These are phyloP conservation scores for Noccaea bulbosa DNA, from an alignment of 345 rosid genomes.

Conservation along the genomic window DNA sequence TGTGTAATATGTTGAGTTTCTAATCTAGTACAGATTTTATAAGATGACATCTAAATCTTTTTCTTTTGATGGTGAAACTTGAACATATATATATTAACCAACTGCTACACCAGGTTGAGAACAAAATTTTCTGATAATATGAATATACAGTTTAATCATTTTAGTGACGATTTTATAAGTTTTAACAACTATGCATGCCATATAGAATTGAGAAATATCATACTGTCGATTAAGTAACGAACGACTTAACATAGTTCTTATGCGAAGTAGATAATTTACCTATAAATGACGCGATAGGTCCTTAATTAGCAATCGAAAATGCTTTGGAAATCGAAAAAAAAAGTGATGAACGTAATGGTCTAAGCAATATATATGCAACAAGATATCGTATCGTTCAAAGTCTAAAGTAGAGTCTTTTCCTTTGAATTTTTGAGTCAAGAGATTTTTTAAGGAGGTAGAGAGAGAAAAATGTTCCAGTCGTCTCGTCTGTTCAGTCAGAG, in stretches of 20 bases:
- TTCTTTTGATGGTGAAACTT: background rate
- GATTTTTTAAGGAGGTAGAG: conserved; percentile 27
- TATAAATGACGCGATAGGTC: background rate
- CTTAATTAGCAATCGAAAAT: background rate
- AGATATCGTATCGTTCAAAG: background rate
- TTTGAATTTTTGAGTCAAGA: conserved; percentile 39
- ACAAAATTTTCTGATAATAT: background rate
- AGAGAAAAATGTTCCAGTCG: conserved; percentile 27
- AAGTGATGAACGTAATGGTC: background rate
- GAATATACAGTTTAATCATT: background rate
- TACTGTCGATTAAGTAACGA: background rate
- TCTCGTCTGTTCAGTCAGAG: conserved; percentile 36
- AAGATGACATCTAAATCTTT: background rate
- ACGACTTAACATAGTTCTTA: background rate
- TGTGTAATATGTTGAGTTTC: conserved; percentile 6
- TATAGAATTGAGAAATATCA: background rate
- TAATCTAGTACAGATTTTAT: background rate
- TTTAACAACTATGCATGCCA: background rate
- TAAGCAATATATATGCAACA: background rate
- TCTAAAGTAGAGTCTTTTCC: conserved; percentile 20
- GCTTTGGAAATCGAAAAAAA: background rate
- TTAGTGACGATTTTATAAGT: background rate
- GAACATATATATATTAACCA: background rate
- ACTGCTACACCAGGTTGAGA: background rate
- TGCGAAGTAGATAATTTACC: background rate